Evolutionary conservation across 805 yeast genomes (phyloP).

Genomic region (Teunomyces cretensis): DNA sequence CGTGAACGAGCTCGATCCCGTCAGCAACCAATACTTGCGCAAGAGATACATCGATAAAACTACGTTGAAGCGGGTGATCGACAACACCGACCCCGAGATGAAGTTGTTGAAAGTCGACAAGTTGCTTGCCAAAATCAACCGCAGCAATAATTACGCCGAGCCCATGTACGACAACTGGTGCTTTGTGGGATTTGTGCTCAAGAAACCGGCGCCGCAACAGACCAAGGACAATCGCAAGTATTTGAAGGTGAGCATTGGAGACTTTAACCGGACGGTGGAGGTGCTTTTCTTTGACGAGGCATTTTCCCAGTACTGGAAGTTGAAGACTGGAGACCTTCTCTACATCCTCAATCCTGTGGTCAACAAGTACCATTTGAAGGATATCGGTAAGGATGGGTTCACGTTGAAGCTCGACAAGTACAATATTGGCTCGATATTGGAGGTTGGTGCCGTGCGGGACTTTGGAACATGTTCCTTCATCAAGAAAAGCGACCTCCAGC

Average conservation of each 20-base stretch:
- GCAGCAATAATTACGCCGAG: conserved; percentile 62
- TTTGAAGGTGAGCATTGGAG: conserved; percentile 63
- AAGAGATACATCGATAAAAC: conserved; percentile 27
- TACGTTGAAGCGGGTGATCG: conserved; percentile 37
- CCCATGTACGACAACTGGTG: conserved; percentile 79
- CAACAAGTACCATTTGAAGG: conserved; percentile 24
- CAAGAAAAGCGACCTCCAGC: conserved; percentile 42
- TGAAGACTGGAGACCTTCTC: conserved; percentile 71
- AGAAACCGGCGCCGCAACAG: conserved; percentile 53
- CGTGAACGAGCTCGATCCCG: conserved; percentile 21
- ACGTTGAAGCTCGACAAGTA: conserved; percentile 54
- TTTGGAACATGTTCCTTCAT: conserved; percentile 64
- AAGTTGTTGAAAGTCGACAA: conserved; percentile 59
- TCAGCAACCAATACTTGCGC: conserved; percentile 18
- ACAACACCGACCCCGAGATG: conserved; percentile 31
- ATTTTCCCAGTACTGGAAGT: conserved; percentile 68
- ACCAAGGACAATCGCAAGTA: conserved; percentile 49
- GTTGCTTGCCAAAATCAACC: conserved; percentile 60
- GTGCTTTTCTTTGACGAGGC: conserved; percentile 67
- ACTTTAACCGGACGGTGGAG: conserved; percentile 60
- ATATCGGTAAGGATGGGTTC: conserved; percentile 39
- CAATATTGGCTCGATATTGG: conserved; percentile 52
- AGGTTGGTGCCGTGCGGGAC: conserved; percentile 69
- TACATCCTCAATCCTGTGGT: conserved; percentile 75
- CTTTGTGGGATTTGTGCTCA: conserved; percentile 66